Percentiles rank a stretch among this genome's conserved stretches.
Conservation (phyloP, 306 rosid genomes). For the Clitoria ternatea region DNA sequence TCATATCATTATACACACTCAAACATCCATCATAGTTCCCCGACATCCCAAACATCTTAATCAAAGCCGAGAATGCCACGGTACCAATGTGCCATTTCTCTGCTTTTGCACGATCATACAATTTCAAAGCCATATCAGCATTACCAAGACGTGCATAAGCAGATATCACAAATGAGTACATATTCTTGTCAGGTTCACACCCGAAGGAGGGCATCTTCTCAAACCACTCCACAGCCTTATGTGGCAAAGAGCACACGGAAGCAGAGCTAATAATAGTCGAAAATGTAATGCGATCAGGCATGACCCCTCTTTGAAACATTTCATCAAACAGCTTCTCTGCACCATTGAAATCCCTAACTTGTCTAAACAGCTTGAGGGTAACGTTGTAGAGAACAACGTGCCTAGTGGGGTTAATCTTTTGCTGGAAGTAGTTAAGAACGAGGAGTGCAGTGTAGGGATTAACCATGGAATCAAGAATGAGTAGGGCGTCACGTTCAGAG, state of each 20-base stretch:
- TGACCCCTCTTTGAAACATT: constrained; percentile 61
- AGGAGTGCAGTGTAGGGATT: constrained; percentile 51
- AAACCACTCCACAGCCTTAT: constrained; percentile 79
- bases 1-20: constrained; percentile 82
- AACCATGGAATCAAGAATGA: constrained; percentile 51
- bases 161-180: constrained; percentile 61
- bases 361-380: constrained; percentile 57
- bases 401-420: constrained; percentile 28
- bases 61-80: constrained; percentile 56
- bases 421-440: constrained; percentile 49
- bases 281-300: constrained; percentile 71
- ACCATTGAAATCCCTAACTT: constrained; percentile 47
- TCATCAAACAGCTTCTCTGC: constrained; percentile 85
- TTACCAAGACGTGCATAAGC: constrained; percentile 76
- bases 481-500: constrained; percentile 49
- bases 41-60: constrained; percentile 59
- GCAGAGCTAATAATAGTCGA: constrained; percentile 73
- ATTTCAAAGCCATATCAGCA: constrained; percentile 60
- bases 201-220: constrained; percentile 66
- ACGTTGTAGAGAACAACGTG: constrained; percentile 65
- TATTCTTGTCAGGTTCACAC: constrained; percentile 55
- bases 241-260: constrained; percentile 41
- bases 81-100: constrained; percentile 72
- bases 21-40: constrained; percentile 78
- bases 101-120: constrained; percentile 68